Percentiles rank a stretch among this genome's conserved stretches.
These are phyloP conservation scores for Zoysia matrella DNA, from an alignment of 202 grass and related monocot species.

Conservation along the genomic window DNA sequence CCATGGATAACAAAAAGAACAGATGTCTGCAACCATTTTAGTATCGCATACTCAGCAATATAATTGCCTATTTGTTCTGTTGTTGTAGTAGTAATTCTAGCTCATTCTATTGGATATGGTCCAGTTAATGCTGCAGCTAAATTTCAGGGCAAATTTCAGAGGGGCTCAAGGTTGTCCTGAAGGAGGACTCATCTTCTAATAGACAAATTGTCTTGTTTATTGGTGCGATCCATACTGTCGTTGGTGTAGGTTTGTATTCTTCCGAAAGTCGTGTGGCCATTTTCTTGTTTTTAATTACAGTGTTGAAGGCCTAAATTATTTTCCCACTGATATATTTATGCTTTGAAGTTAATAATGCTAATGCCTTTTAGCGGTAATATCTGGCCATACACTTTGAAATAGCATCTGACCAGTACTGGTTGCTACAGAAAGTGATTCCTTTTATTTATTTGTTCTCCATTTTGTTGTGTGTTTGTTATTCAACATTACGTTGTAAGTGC, in stretches of 20 bases:
- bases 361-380: too few relatives aligned
- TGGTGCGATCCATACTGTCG: slow-evolving; percentile 95
- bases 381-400: background rate
- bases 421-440: background rate
- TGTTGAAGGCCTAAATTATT: background rate
- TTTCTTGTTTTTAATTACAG: background rate
- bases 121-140: slow-evolving; percentile 86
- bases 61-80: slow-evolving; percentile 20
- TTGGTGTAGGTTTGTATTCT: slow-evolving; percentile 81
- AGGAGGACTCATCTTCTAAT: slow-evolving; percentile 92
- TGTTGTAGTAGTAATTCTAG: slow-evolving; percentile 44
- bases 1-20: slow-evolving; percentile 10
- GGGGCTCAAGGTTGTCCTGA: slow-evolving; percentile 90
- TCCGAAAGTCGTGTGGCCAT: background rate
- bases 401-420: background rate
- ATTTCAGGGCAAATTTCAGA: slow-evolving; percentile 87
- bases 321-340: background rate
- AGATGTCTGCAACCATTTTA: background rate
- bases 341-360: background rate
- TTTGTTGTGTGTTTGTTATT: slow-evolving; percentile 1
- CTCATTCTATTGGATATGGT: slow-evolving; percentile 98
- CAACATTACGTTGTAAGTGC: background rate
- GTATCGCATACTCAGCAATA: background rate
- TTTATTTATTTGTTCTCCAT: background rate
- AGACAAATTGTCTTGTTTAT: slow-evolving; percentile 97